Conservation (phyloP, 2,329 filamentous ascomycete genomes). For the Amylocarpus encephaloides region DNA sequence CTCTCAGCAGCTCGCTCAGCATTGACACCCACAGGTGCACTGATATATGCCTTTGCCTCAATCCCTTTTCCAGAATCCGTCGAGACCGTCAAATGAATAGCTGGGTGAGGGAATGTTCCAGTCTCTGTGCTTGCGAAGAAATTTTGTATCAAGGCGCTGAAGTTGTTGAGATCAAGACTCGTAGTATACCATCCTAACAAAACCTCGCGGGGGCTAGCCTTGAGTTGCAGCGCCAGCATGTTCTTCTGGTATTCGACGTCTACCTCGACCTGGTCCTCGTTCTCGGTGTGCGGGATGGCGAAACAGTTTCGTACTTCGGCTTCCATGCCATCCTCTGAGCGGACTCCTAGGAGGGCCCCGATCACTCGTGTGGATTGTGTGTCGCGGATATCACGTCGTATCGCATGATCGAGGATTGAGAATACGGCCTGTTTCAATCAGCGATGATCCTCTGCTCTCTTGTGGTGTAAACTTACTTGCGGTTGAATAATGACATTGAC, state of each 20-base stretch:
- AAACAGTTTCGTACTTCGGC: slow-evolving; percentile 95
- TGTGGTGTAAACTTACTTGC: slow-evolving; percentile 57
- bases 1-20: slow-evolving; percentile 92
- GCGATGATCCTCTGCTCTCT: slow-evolving; percentile 1
- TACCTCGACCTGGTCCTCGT: slow-evolving; percentile 96
- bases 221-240: slow-evolving; percentile 92
- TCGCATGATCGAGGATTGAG: slow-evolving; percentile 85
- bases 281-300: slow-evolving; percentile 96
- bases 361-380: slow-evolving; percentile 93
- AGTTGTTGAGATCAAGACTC: slow-evolving; percentile 93
- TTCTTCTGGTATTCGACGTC: slow-evolving; percentile 99
- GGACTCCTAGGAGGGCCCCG: slow-evolving; percentile 85
- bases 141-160: slow-evolving; percentile 98
- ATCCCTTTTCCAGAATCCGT: slow-evolving; percentile 85
- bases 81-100: slow-evolving; percentile 90
- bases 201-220: slow-evolving; percentile 87
- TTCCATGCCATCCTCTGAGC: slow-evolving; percentile 94
- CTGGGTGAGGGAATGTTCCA: slow-evolving; percentile 95
- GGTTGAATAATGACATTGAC: slow-evolving; percentile 92
- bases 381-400: slow-evolving; percentile 58
- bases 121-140: slow-evolving; percentile 97
- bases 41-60: slow-evolving; percentile 90
- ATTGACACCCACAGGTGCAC: slow-evolving; percentile 88
- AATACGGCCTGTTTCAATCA: slow-evolving; percentile 52
- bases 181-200: slow-evolving; percentile 99